phyloP scores from a whole-genome alignment of 176 grass and related monocot genomes.

The Hordeum marinum region DNA sequence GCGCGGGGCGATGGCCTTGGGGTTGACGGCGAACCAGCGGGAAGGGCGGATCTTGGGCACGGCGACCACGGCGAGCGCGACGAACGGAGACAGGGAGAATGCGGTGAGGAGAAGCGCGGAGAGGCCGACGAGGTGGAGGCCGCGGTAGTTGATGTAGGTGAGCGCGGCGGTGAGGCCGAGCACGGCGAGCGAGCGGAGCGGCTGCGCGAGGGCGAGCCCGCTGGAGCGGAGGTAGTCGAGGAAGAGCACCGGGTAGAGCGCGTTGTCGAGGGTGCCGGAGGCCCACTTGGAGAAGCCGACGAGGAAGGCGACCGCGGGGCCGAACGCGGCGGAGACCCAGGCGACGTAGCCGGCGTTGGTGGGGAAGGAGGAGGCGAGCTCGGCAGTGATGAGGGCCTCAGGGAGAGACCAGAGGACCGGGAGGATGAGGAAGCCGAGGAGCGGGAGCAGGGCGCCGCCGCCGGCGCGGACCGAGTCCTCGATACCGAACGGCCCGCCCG shows the following conservation, averaged over 20 bases:
- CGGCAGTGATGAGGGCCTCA: constrained; percentile 82
- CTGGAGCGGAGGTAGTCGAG: constrained; percentile 76
- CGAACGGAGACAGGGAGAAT: constrained; percentile 87
- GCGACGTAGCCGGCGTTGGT: constrained; percentile 84
- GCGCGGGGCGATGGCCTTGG: constrained; percentile 28
- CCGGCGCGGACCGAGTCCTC: constrained; percentile 83
- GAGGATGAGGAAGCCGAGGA: constrained; percentile 77
- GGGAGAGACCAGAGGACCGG: constrained; percentile 71
- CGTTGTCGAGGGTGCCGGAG: constrained; percentile 89
- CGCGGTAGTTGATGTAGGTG: constrained; percentile 89
- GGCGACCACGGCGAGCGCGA: constrained; percentile 62
- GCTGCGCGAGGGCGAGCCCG: neutral
- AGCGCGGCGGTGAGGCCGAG: constrained; percentile 62
- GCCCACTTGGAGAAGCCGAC: constrained; percentile 89
- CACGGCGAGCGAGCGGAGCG: constrained; percentile 25
- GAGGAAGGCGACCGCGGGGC: constrained; percentile 68
- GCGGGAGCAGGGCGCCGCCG: constrained; percentile 72
- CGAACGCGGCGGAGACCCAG: constrained; percentile 90
- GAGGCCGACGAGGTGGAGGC: constrained; percentile 74
- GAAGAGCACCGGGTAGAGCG: constrained; percentile 93
- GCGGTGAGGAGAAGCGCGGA: constrained; percentile 77
- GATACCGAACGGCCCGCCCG: constrained; percentile 86
- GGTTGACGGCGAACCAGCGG: constrained; percentile 72
- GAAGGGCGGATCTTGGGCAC: constrained; percentile 58
- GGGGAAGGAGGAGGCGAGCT: constrained; percentile 78